Conservation (phyloP, 225 moss, liverwort and hornwort genomes). For the Bryoerythrophyllum caledonicum region DNA sequence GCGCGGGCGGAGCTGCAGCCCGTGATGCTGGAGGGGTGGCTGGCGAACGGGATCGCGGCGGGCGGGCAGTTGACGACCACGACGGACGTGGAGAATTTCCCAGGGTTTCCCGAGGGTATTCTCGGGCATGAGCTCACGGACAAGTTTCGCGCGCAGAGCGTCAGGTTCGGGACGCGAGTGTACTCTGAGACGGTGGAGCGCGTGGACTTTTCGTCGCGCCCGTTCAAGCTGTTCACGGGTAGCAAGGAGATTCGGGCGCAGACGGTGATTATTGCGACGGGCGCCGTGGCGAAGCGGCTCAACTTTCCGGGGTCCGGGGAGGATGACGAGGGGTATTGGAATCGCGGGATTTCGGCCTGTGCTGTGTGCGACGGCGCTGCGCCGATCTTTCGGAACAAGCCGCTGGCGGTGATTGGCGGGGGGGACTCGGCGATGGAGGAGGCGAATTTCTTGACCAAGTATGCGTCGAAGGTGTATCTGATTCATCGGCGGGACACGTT, state of each 20-base stretch:
- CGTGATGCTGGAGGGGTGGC: slow-evolving; percentile 84
- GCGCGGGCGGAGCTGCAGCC: slow-evolving; percentile 85
- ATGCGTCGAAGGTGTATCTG: slow-evolving; percentile 77
- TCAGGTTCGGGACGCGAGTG: slow-evolving; percentile 76
- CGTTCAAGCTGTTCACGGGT: slow-evolving; percentile 72
- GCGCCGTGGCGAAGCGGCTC: slow-evolving; percentile 88
- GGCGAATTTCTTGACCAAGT: slow-evolving; percentile 90
- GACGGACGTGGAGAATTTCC: slow-evolving; percentile 97
- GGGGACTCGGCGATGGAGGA: slow-evolving; percentile 99
- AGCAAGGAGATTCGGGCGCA: slow-evolving; percentile 72
- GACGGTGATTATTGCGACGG: slow-evolving; percentile 85
- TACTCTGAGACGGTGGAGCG: slow-evolving; percentile 80
- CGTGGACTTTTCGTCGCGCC: slow-evolving; percentile 70
- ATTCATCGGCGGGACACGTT: slow-evolving; percentile 86
- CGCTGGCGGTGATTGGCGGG: slow-evolving; percentile 89
- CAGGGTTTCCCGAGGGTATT: slow-evolving; percentile 91
- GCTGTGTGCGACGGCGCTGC: slow-evolving; percentile 98
- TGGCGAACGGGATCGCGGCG: slow-evolving; percentile 93
- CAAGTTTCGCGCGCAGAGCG: slow-evolving; percentile 72
- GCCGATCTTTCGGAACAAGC: slow-evolving; percentile 87
- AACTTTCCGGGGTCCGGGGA: slow-evolving; percentile 80
- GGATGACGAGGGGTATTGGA: slow-evolving; percentile 72
- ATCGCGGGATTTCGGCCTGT: slow-evolving; percentile 89
- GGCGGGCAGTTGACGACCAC: slow-evolving; percentile 95
- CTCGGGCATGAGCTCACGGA: slow-evolving; percentile 72